These are phyloP conservation scores for Cenchrus fungigraminus DNA, from an alignment of 176 grass and related monocot species.

Conservation along the genomic window DNA sequence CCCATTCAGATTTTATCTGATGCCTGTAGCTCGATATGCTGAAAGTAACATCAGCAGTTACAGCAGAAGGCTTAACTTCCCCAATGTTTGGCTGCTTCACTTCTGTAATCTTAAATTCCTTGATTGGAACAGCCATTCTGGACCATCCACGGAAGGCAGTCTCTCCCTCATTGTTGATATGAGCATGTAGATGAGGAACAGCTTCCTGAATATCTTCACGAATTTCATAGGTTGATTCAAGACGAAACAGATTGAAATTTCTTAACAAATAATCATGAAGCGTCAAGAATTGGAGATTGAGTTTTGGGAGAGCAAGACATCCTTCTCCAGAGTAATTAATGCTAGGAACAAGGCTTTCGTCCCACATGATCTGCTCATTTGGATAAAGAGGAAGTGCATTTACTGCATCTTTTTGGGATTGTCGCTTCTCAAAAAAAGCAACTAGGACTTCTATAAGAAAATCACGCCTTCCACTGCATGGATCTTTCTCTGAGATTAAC, in stretches of 20 bases:
- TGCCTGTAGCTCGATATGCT: slow-evolving; percentile 83
- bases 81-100: slow-evolving; percentile 96
- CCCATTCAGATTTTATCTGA: slow-evolving; percentile 96
- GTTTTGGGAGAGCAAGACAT: slow-evolving; percentile 97
- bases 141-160: slow-evolving; percentile 97
- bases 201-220: slow-evolving; percentile 98
- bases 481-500: slow-evolving; percentile 85
- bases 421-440: slow-evolving; percentile 92
- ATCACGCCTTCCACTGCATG: slow-evolving; percentile 76
- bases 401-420: slow-evolving; percentile 98
- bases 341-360: slow-evolving; percentile 97
- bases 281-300: slow-evolving; percentile 96
- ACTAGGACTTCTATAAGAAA: slow-evolving; percentile 93
- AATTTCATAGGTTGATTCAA: slow-evolving; percentile 99
- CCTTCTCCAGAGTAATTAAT: slow-evolving; percentile 99
- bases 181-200: slow-evolving; percentile 92
- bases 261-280: slow-evolving; percentile 97
- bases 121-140: slow-evolving; percentile 96
- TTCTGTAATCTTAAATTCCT: slow-evolving; percentile 84
- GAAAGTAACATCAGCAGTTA: slow-evolving; percentile 83
- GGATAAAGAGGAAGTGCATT: slow-evolving; percentile 97
- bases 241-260: slow-evolving; percentile 98
- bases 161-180: slow-evolving; percentile 96
- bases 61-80: slow-evolving; percentile 92
- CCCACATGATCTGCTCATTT: slow-evolving; percentile 99